These are phyloP conservation scores for Quaeritorhiza haematococci DNA, from an alignment of 371 early-diverging fungal species.

Conservation along the genomic window DNA sequence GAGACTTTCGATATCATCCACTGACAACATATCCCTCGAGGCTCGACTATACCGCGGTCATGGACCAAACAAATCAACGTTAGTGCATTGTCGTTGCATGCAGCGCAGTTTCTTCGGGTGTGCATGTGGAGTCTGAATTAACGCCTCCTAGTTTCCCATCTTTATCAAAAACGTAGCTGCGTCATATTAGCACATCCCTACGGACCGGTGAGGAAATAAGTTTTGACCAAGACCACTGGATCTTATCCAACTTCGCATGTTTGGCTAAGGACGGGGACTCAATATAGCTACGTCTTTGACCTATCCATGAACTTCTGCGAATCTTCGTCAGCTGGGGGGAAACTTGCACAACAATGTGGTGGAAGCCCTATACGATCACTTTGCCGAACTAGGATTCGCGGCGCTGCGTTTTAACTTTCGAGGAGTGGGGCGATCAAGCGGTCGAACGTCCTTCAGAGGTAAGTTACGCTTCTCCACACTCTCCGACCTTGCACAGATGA, in stretches of 20 bases:
- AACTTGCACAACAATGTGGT: slow-evolving; percentile 25
- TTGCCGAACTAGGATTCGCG: slow-evolving; percentile 7
- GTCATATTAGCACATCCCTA: slow-evolving; percentile 24
- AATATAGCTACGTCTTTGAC: too few relatives aligned
- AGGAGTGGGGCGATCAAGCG: slow-evolving; percentile 18
- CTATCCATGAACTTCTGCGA: too few relatives aligned
- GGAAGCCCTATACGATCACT: slow-evolving; percentile 2
- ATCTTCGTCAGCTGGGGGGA: slow-evolving; percentile 22
- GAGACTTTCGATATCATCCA: slow-evolving; percentile 19
- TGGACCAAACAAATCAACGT: slow-evolving; percentile 3
- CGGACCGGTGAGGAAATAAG: too few relatives aligned
- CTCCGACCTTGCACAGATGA: too few relatives aligned
- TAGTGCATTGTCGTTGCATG: background rate
- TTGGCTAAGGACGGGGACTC: too few relatives aligned
- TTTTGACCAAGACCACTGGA: too few relatives aligned
- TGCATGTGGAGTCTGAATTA: too few relatives aligned
- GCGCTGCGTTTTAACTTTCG: slow-evolving; percentile 24
- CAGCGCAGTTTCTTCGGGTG: too few relatives aligned
- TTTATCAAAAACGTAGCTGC: too few relatives aligned
- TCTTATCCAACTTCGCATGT: too few relatives aligned
- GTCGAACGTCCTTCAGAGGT: slow-evolving; percentile 13
- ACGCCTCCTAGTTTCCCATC: too few relatives aligned
- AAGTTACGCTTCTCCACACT: too few relatives aligned
- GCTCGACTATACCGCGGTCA: slow-evolving; percentile 12
- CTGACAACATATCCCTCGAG: slow-evolving; percentile 13